A percentile compares a stretch with the other conserved stretches of the same genome.
phyloP scores from a whole-genome alignment of 441 rosid species.

The Euphorbia schlechtendalii region DNA sequence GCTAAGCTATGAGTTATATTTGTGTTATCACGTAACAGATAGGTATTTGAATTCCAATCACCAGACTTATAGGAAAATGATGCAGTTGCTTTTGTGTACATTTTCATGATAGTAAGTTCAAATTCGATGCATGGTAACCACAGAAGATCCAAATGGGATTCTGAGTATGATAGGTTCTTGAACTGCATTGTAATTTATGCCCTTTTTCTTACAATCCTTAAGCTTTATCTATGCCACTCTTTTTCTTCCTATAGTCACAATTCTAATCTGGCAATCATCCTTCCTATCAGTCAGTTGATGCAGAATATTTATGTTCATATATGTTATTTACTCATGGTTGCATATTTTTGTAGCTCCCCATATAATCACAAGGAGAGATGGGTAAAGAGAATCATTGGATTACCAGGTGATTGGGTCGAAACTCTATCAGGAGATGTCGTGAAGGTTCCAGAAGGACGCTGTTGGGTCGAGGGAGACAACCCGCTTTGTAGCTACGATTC shows the following conservation, averaged over 20 bases:
- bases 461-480: slow-evolving; percentile 97
- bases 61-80: not conserved
- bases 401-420: slow-evolving; percentile 85
- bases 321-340: not conserved
- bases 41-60: not conserved
- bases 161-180: too few species aligned
- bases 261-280: too few species aligned
- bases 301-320: too few species aligned
- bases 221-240: too few species aligned
- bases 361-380: slow-evolving; percentile 52
- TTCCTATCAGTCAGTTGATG: too few species aligned
- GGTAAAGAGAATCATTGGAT: slow-evolving; percentile 75
- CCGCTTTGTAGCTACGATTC: slow-evolving; percentile 58
- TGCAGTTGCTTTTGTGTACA: not conserved
- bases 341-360: slow-evolving; percentile 56
- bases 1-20: not conserved
- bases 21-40: not conserved
- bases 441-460: slow-evolving; percentile 72
- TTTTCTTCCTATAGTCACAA: too few species aligned
- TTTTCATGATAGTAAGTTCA: not conserved
- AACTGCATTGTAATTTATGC: not conserved
- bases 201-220: too few species aligned
- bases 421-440: slow-evolving; percentile 45
- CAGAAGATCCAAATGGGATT: too few species aligned
- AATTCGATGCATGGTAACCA: too few species aligned